Evolutionary conservation across 1,284 basidiomycete genomes (phyloP), one percentile per base, ranked within the genome.

Genomic region (Anthracocystis walkeri): DNA sequence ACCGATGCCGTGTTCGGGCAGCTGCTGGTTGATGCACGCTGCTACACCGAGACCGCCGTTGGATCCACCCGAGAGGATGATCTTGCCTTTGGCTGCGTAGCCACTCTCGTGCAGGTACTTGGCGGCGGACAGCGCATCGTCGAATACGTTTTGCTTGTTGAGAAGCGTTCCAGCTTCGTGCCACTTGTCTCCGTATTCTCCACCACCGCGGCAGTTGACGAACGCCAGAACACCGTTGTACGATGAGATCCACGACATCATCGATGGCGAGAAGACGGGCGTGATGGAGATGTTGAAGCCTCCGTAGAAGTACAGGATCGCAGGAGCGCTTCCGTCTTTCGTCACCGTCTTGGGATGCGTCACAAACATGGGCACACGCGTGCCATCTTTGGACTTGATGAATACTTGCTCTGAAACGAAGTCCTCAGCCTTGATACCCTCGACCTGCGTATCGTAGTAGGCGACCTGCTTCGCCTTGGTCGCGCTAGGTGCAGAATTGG

Each of bases 281-380:
- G 88, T 88, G 68, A 93, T 88, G 16, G 91, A 89, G 58, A 92
- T 90, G 62, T 88, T 89, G 76, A 84, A 83, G 38, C 82, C 65
- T 41, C 72, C 83, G 87, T 84, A 81, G 89, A 91, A 92, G 75
- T 93, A 95, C 81, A 93, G 91, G 27, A 93, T 87, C 0, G 90
- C 91, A 5, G 93, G 90, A 0, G 92, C 92, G 0, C 90, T 91
- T 10, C 93, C 93, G 76, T 94, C 91, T 58, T 90, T 87, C 74
- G 88, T 87, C 20, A 91, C 92, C 23, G 88, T 88, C 82, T 92
- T 92, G 81, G 91, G 91, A 54, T 90, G 89, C 31, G 94, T 92
- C 64, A 95, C 89, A 82, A 94, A 95, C 92, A 95, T 93, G 2
- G 93, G 93, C 35, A 95, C 88, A 54, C 88, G 89, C 2, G 92